phyloP scores from a whole-genome alignment of 805 yeast genomes.

The Ogataea dorogensis region DNA sequence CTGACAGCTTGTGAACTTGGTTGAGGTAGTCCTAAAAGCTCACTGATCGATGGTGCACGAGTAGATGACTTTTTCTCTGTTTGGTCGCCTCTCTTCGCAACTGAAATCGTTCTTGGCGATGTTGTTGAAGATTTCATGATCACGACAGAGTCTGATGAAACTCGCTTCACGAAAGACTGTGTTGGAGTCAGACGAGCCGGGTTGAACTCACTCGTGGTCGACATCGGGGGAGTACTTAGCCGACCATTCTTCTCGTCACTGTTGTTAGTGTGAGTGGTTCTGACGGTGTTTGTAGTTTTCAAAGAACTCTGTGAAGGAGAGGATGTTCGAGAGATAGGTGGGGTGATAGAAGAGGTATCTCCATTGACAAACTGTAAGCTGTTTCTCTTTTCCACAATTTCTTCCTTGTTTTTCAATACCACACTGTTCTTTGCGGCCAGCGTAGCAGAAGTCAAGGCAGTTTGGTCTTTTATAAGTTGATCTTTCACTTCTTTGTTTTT shows the following conservation, averaged over 20 bases:
- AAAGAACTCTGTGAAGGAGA: slow-evolving; percentile 25
- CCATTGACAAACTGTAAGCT: slow-evolving; percentile 30
- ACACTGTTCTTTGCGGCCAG: slow-evolving; percentile 18
- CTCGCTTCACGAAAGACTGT: slow-evolving; percentile 1
- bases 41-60: slow-evolving; percentile 29
- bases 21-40: slow-evolving; percentile 29
- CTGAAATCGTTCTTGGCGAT: slow-evolving; percentile 1
- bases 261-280: slow-evolving; percentile 15
- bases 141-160: slow-evolving; percentile 4
- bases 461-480: slow-evolving; percentile 19
- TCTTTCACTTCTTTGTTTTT: slow-evolving; percentile 30
- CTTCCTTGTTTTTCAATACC: slow-evolving; percentile 33
- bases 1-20: slow-evolving; percentile 35
- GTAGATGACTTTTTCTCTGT: slow-evolving; percentile 12
- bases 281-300: slow-evolving; percentile 19
- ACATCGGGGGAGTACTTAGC: slow-evolving; percentile 20
- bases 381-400: slow-evolving; percentile 23
- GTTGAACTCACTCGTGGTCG: slow-evolving; percentile 13
- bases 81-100: slow-evolving; percentile 7
- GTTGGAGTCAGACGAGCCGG: slow-evolving; percentile 6
- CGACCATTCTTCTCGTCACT: slow-evolving; percentile 5
- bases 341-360: slow-evolving; percentile 22
- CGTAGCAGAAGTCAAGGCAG: slow-evolving; percentile 19
- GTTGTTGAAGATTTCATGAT: background rate
- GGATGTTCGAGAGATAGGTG: slow-evolving; percentile 23